Conservation (phyloP, 768 basidiomycete genomes). For the Fomitopsis pulvina region DNA sequence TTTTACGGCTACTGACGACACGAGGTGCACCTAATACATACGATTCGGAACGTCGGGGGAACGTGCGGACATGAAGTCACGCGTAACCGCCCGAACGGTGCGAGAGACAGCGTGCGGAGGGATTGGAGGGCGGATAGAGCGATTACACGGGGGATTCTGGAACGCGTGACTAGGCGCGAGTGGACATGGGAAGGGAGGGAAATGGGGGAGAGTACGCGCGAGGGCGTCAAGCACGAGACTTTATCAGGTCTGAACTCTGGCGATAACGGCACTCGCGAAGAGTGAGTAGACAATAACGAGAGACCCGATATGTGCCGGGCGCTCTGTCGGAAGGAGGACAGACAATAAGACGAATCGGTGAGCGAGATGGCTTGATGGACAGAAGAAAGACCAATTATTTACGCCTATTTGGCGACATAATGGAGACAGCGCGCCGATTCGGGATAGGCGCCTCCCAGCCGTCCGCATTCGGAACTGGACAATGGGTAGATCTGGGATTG, state of each 20-base stretch:
- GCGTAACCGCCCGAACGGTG: neutral
- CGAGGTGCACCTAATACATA: neutral
- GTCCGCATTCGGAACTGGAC: constrained; percentile 13
- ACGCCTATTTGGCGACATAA: constrained; percentile 18
- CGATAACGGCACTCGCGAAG: constrained; percentile 21
- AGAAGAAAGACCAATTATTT: constrained; percentile 17
- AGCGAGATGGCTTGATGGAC: constrained; percentile 12
- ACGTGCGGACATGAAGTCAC: neutral
- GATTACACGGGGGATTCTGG: neutral
- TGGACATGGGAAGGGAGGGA: constrained; percentile 5
- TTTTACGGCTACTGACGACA: neutral
- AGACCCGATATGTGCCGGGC: constrained; percentile 15
- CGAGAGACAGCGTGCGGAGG: neutral
- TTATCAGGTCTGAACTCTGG: constrained; percentile 12
- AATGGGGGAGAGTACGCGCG: constrained; percentile 12
- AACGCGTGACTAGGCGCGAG: neutral
- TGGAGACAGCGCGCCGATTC: constrained; percentile 17
- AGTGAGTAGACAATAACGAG: constrained; percentile 17
- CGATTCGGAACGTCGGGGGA: neutral
- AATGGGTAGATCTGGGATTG: constrained; percentile 18
- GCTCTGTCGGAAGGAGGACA: constrained; percentile 12
- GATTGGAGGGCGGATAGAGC: neutral
- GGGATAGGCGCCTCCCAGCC: constrained; percentile 18
- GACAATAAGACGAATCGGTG: constrained; percentile 20
- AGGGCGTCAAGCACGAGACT: constrained; percentile 17